Evolutionary conservation across 352 stramenopile species (phyloP).

Genomic region (Phytophthora megakarya): DNA sequence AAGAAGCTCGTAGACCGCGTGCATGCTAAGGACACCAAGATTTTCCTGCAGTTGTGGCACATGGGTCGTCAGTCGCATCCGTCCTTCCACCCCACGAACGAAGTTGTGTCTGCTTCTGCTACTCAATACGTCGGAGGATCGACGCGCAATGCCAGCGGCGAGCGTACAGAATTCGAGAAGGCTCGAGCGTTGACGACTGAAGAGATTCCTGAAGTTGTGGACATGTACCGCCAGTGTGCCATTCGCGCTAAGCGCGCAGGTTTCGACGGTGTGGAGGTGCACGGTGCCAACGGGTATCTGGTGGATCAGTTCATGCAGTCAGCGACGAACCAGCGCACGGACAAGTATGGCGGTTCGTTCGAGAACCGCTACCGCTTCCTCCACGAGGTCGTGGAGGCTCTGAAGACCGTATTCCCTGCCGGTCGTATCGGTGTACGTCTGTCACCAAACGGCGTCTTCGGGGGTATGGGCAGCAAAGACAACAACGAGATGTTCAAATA

Average conservation of each 20-base stretch:
- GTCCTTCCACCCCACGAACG: conserved; percentile 11
- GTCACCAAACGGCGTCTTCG: conserved; percentile 13
- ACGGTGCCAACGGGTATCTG: conserved; percentile 11
- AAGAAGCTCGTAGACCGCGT: conserved; percentile 15
- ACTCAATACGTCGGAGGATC: conserved; percentile 14
- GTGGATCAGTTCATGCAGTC: conserved; percentile 26
- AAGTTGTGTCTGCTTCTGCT: conserved; percentile 10
- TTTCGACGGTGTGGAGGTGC: conserved; percentile 19
- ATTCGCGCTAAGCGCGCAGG: conserved; percentile 5
- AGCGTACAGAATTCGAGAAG: conserved; percentile 6
- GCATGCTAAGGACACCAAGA: conserved; percentile 17
- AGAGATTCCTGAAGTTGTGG: conserved; percentile 15
- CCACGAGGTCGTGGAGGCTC: conserved; percentile 5
- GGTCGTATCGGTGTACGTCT: conserved; percentile 17
- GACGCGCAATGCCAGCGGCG: conserved; percentile 9
- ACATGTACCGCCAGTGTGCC: conserved; percentile 17
- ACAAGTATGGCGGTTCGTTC: conserved; percentile 23
- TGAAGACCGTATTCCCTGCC: conserved; percentile 10
- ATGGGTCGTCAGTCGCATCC: conserved; percentile 22
- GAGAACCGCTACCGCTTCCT: conserved; percentile 20
- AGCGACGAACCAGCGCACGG: conserved; percentile 14
- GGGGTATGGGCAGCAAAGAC: conserved; percentile 21
- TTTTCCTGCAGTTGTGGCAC: conserved; percentile 26
- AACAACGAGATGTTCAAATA: conserved; percentile 23
- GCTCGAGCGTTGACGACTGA: conserved; percentile 11